phyloP scores from a whole-genome alignment of 2,329 filamentous ascomycete species.

The Diaporthe sp. region DNA sequence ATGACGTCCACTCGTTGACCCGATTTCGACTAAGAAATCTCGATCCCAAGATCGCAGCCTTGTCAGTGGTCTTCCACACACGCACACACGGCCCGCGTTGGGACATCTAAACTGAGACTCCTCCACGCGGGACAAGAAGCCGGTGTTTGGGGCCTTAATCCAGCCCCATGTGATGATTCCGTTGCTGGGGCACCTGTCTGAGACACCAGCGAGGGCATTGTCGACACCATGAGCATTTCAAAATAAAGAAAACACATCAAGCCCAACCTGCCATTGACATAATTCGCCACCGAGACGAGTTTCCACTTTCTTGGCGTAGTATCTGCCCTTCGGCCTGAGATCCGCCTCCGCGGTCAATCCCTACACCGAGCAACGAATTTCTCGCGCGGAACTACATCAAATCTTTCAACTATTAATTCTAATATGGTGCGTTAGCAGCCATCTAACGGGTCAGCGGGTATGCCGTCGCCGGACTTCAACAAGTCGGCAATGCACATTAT shows the following conservation, averaged over 20 bases:
- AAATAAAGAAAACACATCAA: neutral
- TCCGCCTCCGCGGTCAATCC: constrained; percentile 26
- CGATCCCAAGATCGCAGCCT: constrained; percentile 22
- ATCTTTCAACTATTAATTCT: neutral
- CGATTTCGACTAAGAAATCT: constrained; percentile 1
- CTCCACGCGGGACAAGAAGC: neutral
- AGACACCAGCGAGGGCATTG: neutral
- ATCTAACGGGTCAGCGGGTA: no score
- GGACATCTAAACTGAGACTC: neutral
- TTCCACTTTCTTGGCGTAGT: constrained; percentile 8
- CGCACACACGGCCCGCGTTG: neutral
- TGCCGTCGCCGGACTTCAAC: neutral
- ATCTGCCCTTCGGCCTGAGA: constrained; percentile 2
- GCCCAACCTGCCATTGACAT: neutral
- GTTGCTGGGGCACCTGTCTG: neutral
- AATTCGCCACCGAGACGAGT: constrained; percentile 19
- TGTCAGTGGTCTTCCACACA: neutral
- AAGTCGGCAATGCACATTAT: neutral
- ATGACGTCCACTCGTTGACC: constrained; percentile 9
- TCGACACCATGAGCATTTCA: neutral
- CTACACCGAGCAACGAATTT: neutral
- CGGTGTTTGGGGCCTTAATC: neutral
- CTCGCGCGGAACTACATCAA: neutral
- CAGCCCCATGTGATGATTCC: neutral
- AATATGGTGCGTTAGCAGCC: neutral